phyloP scores from a whole-genome alignment of 352 stramenopile genomes.

The Peronospora belbahrii region DNA sequence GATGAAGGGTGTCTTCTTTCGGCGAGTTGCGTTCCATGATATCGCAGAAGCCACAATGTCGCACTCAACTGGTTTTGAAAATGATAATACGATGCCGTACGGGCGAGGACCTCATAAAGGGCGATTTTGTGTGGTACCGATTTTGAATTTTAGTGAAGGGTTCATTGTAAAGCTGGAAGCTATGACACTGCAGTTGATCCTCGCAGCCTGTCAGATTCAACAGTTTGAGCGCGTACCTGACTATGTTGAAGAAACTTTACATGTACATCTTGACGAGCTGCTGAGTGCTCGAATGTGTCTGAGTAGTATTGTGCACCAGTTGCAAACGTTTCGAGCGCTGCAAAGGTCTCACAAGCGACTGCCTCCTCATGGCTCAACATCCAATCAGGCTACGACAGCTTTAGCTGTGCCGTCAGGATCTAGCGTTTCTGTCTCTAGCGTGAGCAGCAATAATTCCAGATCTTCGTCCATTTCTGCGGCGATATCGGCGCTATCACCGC shows the following conservation, averaged over 20 bases:
- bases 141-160: slow-evolving; percentile 76
- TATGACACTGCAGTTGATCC: slow-evolving; percentile 63
- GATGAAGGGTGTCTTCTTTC: slow-evolving; percentile 72
- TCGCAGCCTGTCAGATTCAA: slow-evolving; percentile 68
- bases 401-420: slow-evolving; percentile 17
- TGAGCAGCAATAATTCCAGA: slow-evolving; percentile 29
- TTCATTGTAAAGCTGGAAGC: slow-evolving; percentile 62
- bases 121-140: slow-evolving; percentile 64
- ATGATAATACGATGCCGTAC: slow-evolving; percentile 24
- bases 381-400: slow-evolving; percentile 16
- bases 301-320: slow-evolving; percentile 63
- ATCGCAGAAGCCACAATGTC: slow-evolving; percentile 22
- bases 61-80: slow-evolving; percentile 24
- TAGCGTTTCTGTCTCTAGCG: slow-evolving; percentile 25
- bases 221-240: slow-evolving; percentile 68
- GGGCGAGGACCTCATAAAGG: slow-evolving; percentile 21
- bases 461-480: slow-evolving; percentile 35
- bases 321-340: slow-evolving; percentile 56
- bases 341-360: slow-evolving; percentile 36
- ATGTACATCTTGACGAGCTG: slow-evolving; percentile 65
- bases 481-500: slow-evolving; percentile 21
- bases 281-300: slow-evolving; percentile 67
- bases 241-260: slow-evolving; percentile 61
- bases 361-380: slow-evolving; percentile 23
- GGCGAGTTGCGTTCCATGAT: slow-evolving; percentile 63